Conservation (phyloP, 2,329 filamentous ascomycete genomes). For the Paracorniculantispora psalliotae region DNA sequence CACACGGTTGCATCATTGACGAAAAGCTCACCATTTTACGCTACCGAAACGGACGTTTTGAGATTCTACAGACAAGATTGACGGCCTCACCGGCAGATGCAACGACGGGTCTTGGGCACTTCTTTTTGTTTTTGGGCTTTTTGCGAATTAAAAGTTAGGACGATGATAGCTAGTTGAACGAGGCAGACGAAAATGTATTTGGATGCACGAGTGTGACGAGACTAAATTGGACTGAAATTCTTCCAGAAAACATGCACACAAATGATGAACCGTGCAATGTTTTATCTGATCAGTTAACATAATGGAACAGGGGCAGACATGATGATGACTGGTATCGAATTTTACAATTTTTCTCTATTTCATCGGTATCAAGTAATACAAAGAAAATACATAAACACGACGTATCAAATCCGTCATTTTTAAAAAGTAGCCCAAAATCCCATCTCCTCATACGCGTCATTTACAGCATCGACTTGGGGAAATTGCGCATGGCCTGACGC, state of each 20-base stretch:
- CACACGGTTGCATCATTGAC: conserved; percentile 9
- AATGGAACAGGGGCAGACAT: too few species aligned
- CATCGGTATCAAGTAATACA: neutral
- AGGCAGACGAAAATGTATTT: conserved; percentile 1
- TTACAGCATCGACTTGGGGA: conserved; percentile 78
- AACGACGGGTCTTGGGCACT: conserved; percentile 9
- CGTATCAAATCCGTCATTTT: neutral
- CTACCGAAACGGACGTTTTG: neutral
- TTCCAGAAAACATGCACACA: too few species aligned
- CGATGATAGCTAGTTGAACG: conserved; percentile 2
- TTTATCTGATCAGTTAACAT: too few species aligned
- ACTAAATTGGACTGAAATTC: too few species aligned
- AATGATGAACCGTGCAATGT: too few species aligned
- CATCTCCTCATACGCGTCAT: neutral
- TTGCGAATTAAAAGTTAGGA: conserved; percentile 10
- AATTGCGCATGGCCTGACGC: conserved; percentile 74
- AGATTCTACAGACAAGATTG: conserved; percentile 10
- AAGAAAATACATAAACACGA: neutral
- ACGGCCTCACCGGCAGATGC: conserved; percentile 7
- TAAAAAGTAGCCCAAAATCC: too few species aligned
- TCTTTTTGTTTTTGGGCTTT: conserved; percentile 9
- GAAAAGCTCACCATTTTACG: conserved; percentile 10
- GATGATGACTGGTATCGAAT: too few species aligned
- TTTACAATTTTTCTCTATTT: neutral
- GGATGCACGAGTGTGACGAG: too few species aligned